Conservation (phyloP, 2,329 filamentous ascomycete species). For the Diplocarpon rosae region DNA sequence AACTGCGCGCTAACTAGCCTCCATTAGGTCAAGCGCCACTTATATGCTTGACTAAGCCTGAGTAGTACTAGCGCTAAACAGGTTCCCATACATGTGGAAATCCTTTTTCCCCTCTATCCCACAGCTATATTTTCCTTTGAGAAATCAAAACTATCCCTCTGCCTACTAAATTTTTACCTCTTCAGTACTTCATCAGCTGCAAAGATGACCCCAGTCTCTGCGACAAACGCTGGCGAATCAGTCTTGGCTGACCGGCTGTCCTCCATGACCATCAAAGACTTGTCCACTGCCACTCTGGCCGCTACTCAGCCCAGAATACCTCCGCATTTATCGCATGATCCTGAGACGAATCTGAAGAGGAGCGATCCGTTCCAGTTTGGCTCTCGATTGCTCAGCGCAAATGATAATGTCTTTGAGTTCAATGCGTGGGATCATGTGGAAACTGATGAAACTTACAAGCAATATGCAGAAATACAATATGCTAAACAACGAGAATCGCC, state of each 20-base stretch:
- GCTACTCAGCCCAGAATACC: slow-evolving; percentile 13
- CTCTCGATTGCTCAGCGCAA: slow-evolving; percentile 70
- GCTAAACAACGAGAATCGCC: slow-evolving; percentile 74
- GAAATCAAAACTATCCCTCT: too few species aligned
- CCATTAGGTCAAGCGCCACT: too few species aligned
- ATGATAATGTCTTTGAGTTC: slow-evolving; percentile 89
- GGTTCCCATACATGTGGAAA: too few species aligned
- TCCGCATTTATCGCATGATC: slow-evolving; percentile 27
- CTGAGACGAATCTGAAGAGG: slow-evolving; percentile 66
- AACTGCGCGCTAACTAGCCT: too few species aligned
- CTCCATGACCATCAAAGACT: slow-evolving; percentile 15
- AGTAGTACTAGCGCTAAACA: too few species aligned
- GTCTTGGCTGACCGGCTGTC: slow-evolving; percentile 11
- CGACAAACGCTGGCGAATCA: neutral
- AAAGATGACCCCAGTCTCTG: neutral
- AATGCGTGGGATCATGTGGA: slow-evolving; percentile 99
- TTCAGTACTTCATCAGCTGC: slow-evolving; percentile 1
- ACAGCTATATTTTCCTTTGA: too few species aligned
- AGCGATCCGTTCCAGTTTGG: slow-evolving; percentile 94
- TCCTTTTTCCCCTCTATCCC: too few species aligned
- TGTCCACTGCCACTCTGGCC: slow-evolving; percentile 9
- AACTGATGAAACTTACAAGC: slow-evolving; percentile 77
- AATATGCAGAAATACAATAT: slow-evolving; percentile 77
- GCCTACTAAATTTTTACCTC: too few species aligned
- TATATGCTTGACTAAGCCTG: too few species aligned